Evolutionary conservation across 345 rosid species (phyloP).

Genomic region (Corymbia maculata): DNA sequence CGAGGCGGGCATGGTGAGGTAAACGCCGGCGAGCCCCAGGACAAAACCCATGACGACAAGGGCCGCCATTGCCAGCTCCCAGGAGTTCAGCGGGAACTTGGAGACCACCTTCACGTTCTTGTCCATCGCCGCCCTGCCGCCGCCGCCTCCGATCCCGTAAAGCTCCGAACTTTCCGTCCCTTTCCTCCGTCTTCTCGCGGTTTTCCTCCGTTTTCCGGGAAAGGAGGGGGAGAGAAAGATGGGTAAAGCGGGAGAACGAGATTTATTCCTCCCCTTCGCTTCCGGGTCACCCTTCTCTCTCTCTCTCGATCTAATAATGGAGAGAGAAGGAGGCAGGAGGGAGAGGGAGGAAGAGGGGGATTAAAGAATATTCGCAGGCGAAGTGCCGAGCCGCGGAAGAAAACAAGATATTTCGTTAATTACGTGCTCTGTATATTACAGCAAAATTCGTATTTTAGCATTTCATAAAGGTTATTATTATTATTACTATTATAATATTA

Average conservation of each 20-base stretch:
- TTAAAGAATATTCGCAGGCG: slow-evolving; percentile 7
- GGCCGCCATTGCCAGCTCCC: slow-evolving; percentile 63
- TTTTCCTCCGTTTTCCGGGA: not conserved
- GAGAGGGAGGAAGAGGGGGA: not conserved
- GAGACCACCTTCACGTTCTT: not conserved
- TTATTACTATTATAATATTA: too few relatives aligned
- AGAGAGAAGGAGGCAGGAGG: not conserved
- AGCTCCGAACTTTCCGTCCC: slow-evolving; percentile 6
- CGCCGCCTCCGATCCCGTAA: not conserved
- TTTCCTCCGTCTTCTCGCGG: not conserved
- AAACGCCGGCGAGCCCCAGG: slow-evolving; percentile 50
- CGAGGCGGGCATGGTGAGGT: slow-evolving; percentile 81
- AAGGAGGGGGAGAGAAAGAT: not conserved
- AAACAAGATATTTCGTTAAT: not conserved
- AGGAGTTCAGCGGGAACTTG: slow-evolving; percentile 38
- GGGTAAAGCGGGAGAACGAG: not conserved
- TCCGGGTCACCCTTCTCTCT: not conserved
- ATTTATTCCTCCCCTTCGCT: not conserved
- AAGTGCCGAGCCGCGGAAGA: not conserved
- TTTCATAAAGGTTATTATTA: not conserved
- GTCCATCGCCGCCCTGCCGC: not conserved
- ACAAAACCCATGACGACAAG: slow-evolving; percentile 50
- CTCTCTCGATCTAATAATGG: not conserved
- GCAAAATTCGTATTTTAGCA: not conserved
- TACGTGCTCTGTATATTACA: not conserved